These are phyloP conservation scores for Penicillium bovifimosum DNA, from an alignment of 495 filamentous ascomycete species.

Conservation along the genomic window DNA sequence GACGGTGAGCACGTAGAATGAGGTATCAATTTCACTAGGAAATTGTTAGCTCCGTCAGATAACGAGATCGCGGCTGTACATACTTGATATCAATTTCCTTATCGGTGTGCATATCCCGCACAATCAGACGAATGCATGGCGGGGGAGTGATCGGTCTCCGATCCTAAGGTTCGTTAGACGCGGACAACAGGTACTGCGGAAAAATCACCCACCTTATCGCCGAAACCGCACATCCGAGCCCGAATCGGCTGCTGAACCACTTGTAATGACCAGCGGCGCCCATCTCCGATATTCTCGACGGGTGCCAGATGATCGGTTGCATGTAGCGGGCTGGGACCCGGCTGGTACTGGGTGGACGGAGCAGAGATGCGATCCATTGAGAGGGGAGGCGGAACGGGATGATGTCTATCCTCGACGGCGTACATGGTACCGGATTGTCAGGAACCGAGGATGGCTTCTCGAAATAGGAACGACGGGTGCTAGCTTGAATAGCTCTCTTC, in stretches of 20 bases:
- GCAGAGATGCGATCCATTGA: constrained; percentile 46
- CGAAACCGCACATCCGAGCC: constrained; percentile 98
- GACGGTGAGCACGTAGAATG: constrained; percentile 88
- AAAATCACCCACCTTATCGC: constrained; percentile 71
- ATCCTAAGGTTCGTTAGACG: constrained; percentile 52
- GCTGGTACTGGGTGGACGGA: constrained; percentile 37
- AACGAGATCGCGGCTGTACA: constrained; percentile 15
- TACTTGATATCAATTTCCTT: constrained; percentile 90
- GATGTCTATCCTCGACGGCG: constrained; percentile 40
- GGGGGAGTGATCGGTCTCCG: constrained; percentile 94
- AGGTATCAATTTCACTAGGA: constrained; percentile 67
- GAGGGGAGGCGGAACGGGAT: constrained; percentile 39
- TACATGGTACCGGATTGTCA: constrained; percentile 35
- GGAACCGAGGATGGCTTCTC: constrained; percentile 23
- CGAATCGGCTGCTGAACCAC: constrained; percentile 91
- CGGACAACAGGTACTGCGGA: background rate
- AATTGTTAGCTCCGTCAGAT: background rate
- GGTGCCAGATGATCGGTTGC: constrained; percentile 35
- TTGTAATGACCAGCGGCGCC: constrained; percentile 59
- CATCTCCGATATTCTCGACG: constrained; percentile 38
- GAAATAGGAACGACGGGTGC: constrained; percentile 10
- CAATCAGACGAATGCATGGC: constrained; percentile 80
- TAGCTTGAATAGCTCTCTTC: constrained; percentile 4
- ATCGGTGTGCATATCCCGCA: constrained; percentile 71
- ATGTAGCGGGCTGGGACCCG: constrained; percentile 29